A percentile compares a stretch with the other conserved stretches of the same genome.
These are phyloP conservation scores for Dipodascopsis uninucleata DNA, from an alignment of 805 yeast genomes.

Conservation along the genomic window DNA sequence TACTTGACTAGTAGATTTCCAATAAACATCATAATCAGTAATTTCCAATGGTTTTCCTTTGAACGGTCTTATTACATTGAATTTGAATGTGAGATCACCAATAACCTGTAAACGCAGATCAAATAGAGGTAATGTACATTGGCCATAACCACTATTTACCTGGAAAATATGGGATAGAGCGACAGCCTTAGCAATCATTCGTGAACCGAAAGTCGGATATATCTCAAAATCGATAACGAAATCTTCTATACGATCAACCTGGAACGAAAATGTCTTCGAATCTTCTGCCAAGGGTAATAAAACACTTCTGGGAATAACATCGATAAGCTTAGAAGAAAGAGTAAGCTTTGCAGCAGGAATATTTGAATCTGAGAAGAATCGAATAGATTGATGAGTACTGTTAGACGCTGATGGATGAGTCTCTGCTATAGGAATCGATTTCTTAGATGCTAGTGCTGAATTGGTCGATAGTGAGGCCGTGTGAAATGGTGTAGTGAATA, in stretches of 20 bases:
- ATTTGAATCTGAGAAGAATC: conserved; percentile 42
- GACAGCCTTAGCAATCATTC: conserved; percentile 83
- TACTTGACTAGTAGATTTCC: conserved; percentile 80
- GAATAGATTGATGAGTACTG: conserved; percentile 39
- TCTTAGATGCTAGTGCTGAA: neutral
- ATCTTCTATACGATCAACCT: conserved; percentile 23
- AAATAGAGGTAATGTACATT: conserved; percentile 61
- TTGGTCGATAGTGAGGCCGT: neutral
- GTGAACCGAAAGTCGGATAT: conserved; percentile 91
- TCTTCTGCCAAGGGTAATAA: conserved; percentile 71
- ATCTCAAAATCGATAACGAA: conserved; percentile 53
- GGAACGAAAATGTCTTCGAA: conserved; percentile 65
- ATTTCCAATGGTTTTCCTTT: conserved; percentile 79
- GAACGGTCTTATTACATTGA: conserved; percentile 85
- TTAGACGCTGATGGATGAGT: neutral
- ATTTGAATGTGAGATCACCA: conserved; percentile 74
- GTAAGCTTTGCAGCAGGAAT: conserved; percentile 61
- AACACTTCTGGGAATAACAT: conserved; percentile 83
- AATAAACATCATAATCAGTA: conserved; percentile 89
- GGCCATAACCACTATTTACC: conserved; percentile 36
- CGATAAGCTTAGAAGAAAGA: conserved; percentile 63
- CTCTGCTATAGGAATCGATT: too few species aligned
- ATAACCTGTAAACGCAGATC: conserved; percentile 77
- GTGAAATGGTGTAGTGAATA: neutral
- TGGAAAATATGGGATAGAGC: conserved; percentile 59